These are phyloP conservation scores for Pseudocercospora macadamiae DNA, from an alignment of 2,329 filamentous ascomycete genomes.

Conservation along the genomic window DNA sequence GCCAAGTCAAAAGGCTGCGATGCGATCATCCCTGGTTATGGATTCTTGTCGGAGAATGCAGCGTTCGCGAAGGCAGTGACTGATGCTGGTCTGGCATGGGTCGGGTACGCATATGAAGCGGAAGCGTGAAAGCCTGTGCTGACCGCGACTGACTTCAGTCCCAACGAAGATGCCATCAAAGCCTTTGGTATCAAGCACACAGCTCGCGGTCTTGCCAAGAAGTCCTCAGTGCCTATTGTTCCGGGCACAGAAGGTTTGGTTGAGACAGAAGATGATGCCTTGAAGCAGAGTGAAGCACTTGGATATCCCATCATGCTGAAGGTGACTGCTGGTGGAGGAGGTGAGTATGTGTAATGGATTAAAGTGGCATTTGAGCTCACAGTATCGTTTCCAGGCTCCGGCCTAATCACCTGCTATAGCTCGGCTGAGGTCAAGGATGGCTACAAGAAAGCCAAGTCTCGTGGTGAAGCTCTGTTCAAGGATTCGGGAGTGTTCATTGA, in stretches of 20 bases:
- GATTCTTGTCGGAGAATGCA: conserved; percentile 67
- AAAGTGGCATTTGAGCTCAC: background rate
- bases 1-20: conserved; percentile 55
- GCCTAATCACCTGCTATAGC: conserved; percentile 73
- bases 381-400: conserved; percentile 62
- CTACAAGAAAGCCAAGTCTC: conserved; percentile 62
- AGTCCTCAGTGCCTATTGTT: conserved; percentile 58
- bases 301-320: conserved; percentile 64
- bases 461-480: conserved; percentile 79
- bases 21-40: conserved; percentile 69
- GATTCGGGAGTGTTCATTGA: conserved; percentile 82
- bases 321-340: conserved; percentile 63
- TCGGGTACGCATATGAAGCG: conserved; percentile 59
- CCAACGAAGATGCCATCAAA: conserved; percentile 24
- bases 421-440: conserved; percentile 71
- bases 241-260: conserved; percentile 57
- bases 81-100: conserved; percentile 60
- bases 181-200: conserved; percentile 63
- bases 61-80: conserved; percentile 60
- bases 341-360: conserved; percentile 69
- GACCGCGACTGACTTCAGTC: conserved; percentile 2
- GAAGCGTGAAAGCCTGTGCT: background rate
- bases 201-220: conserved; percentile 57
- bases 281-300: conserved; percentile 47
- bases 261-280: conserved; percentile 51